A percentile compares a stretch with the other conserved stretches of the same genome.
These are phyloP conservation scores for Diaporthe sp. DNA, from an alignment of 2,329 filamentous ascomycete species.

Conservation along the genomic window DNA sequence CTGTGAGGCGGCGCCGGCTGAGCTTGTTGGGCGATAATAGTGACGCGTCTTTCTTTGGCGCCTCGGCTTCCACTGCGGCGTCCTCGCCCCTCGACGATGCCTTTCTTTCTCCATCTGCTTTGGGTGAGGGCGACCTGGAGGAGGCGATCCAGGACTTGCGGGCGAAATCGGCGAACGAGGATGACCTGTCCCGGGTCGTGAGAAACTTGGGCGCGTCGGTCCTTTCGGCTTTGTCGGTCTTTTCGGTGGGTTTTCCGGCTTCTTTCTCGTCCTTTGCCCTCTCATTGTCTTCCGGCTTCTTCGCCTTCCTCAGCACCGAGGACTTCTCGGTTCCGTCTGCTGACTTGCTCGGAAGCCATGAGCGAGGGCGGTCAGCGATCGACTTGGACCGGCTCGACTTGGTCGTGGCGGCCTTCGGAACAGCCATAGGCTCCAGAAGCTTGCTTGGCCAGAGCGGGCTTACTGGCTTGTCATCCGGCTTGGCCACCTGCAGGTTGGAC, in stretches of 20 bases:
- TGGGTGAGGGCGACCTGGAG: slow-evolving; percentile 61
- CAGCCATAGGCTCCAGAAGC: slow-evolving; percentile 39
- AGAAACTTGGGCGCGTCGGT: slow-evolving; percentile 45
- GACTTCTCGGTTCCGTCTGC: slow-evolving; percentile 42
- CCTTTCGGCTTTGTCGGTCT: slow-evolving; percentile 38
- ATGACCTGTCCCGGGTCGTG: slow-evolving; percentile 51
- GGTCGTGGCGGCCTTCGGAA: slow-evolving; percentile 43
- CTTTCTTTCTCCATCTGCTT: slow-evolving; percentile 41
- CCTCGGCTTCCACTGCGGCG: neutral
- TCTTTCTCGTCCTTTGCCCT: slow-evolving; percentile 25
- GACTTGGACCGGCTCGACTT: slow-evolving; percentile 53
- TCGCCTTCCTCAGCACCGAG: slow-evolving; percentile 43
- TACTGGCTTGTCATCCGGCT: slow-evolving; percentile 33
- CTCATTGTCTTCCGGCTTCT: slow-evolving; percentile 29
- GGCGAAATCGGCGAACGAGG: slow-evolving; percentile 61
- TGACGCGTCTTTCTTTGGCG: slow-evolving; percentile 37
- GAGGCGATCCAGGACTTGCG: slow-evolving; percentile 62
- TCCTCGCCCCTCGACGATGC: slow-evolving; percentile 30
- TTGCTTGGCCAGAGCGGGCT: slow-evolving; percentile 29
- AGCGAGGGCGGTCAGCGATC: slow-evolving; percentile 60
- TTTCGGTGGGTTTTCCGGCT: slow-evolving; percentile 32
- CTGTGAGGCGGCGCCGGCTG: slow-evolving; percentile 44
- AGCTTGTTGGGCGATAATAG: slow-evolving; percentile 44
- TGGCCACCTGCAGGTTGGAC: slow-evolving; percentile 37
- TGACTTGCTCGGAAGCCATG: slow-evolving; percentile 62